Evolutionary conservation across 83 land plant species (phyloP).

Genomic region (Picea abies): DNA sequence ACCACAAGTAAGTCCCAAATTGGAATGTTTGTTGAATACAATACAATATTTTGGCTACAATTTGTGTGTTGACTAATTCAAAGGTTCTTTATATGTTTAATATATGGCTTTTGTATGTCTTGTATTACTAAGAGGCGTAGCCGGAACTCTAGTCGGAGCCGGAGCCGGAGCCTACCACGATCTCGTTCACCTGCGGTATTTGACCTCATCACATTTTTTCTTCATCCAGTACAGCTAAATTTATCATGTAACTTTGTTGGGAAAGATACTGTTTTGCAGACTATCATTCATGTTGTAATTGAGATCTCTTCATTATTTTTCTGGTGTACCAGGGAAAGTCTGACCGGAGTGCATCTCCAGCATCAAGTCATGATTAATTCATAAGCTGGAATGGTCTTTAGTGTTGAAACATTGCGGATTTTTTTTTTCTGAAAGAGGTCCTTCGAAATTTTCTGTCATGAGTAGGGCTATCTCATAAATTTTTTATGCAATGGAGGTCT

Average conservation of each 20-base stretch:
- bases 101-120: neutral
- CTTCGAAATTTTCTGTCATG: neutral
- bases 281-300: neutral
- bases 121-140: neutral
- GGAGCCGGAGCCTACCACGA: neutral
- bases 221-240: neutral
- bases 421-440: neutral
- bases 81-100: neutral
- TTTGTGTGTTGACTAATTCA: neutral
- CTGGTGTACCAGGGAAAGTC: neutral
- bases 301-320: neutral
- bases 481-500: neutral
- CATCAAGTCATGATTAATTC: conserved; percentile 2
- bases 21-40: neutral
- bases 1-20: neutral
- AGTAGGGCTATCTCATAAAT: neutral
- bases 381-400: neutral
- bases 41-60: neutral
- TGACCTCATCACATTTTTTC: neutral
- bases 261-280: neutral
- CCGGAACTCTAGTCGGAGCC: neutral
- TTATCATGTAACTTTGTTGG: neutral
- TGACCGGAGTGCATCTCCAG: neutral
- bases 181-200: conserved; percentile 2
- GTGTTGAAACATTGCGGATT: neutral